Evolutionary conservation across 495 filamentous ascomycete species (phyloP), one percentile per base, ranked within the genome.

Genomic region (Lepraria neglecta): DNA sequence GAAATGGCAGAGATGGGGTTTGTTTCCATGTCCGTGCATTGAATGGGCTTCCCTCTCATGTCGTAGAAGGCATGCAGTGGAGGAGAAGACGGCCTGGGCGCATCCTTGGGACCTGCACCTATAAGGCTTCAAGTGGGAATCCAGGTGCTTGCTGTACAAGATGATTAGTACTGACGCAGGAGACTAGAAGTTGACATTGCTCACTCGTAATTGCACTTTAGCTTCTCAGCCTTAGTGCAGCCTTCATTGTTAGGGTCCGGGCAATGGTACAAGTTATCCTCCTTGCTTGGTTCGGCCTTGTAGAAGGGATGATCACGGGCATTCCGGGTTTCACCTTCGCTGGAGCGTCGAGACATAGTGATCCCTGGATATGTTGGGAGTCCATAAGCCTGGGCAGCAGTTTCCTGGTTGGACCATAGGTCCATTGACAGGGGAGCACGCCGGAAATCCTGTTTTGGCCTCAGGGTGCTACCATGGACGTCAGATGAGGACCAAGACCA

Each of bases 151-250:
- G 79, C 91, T 96, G 75, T 14, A 48, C 45, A 43, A 65, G 15
- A 62, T 61, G 61, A 57, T 70, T 66, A 74, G 74, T 70, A 77
- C 74, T 66, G 66, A 58, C 53, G 48, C 31, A 56, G 19, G 3
- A 46, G 19, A 33, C 55, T 21, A 59, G 24, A 61, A 63, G 48
- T n/a, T 60, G 61, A 42, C 40, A 62, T 71, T 50, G 69, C 87
- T 83, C 86, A 92, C 91, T 95, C 90, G 73, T 96, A 97, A 74
- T 94, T 92, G 84, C 91, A 97, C 81, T 96, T 96, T 64, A 96
- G 87, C 73, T 90, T 91, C 65, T 89, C 91, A 24, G 90, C 84
- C 68, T 86, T 85, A 80, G 95, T 90, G 71, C 80, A 85, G 82
- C 91, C 95, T 62, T 79, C 83, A 46, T 84, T 75, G 63, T 88